Evolutionary conservation across 2,329 filamentous ascomycete species (phyloP), one percentile per base, ranked within the genome.

Genomic region (Pyricularia sp.): DNA sequence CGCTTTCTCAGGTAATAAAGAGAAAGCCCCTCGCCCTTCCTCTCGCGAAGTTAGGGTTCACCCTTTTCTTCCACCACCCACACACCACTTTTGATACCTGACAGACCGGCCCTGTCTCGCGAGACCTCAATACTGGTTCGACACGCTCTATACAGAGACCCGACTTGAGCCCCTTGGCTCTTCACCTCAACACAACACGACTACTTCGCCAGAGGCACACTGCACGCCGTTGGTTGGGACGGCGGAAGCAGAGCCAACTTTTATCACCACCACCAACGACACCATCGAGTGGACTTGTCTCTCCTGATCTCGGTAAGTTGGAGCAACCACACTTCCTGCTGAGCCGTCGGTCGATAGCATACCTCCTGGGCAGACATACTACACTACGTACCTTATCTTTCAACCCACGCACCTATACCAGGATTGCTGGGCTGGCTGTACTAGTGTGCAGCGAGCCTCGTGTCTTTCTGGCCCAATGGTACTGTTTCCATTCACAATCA

Each of bases 181-280:
- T 26, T 19, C 26, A 59, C 55, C 12, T 59, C 22, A 30, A 26
- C 55, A 30, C 26, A 16, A 59, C 26, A 13, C 55, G 55, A 59
- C 12, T 59, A 59, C 55, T 30, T 28, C 55, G 24, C 26, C 26
- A 30, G 24, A 59, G 55, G 55, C 26, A 59, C 24, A 59, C 55
- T 59, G 55, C 55, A 59, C 55, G 55, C 55, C 55, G 55, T 59
- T 59, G 55, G 55, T 30, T 59, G 55, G 55, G 55, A 59, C 55
- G 55, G 55, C 55, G 55, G 55, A 59, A 28, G 55, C 55, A 59
- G 55, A 59, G 55, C 55, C 55, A 8, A 12, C 55, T 30, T 59
- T 28, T 3, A 59, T 28, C 26, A 59, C 24, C 55, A 30, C 22
- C 13, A 59, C 13, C 55, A 30, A 16, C 55, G 16, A 40, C 2